Evolutionary conservation across 768 basidiomycete genomes (phyloP), one percentile per base, ranked within the genome.

Genomic region (Amanita inopinata): DNA sequence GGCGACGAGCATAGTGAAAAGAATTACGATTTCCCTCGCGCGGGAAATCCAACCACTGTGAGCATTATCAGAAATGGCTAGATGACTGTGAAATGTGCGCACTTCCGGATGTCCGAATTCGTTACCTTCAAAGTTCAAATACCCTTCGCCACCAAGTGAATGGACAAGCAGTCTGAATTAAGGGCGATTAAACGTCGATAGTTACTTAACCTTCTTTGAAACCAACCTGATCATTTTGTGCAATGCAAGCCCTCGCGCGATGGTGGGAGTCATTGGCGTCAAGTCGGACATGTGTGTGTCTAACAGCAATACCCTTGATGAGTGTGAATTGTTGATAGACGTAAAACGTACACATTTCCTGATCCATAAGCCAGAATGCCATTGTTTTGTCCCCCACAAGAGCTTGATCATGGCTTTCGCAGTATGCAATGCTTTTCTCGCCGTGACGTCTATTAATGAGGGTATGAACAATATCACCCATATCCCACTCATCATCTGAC

Each of bases 291-390:
- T 98, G 61, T 93, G 73, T 3, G 90, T 90, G 61, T 94, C 89
- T 91, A 41, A 25, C 7, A n/a, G 37, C 8, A 19, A n/a, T 35
- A 20, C 33, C n/a, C 6, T 14, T 17, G 33, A 48, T 33, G 36
- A 25, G 19, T 18, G 12, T 35, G 14, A 11, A 19, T 25, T n/a
- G 10, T 17, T 31, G n/a, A 33, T 2, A 43, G 47, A 35, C 40
- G 5, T 35, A 36, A 14, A 24, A 69, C 78, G 53, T 70, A 92
- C 93, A 97, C 96, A 99, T 99, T 63, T 98, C 96, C 64, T 94
- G 94, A 63, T 99, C 96, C 96, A 99, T 99, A 45, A 98, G 63
- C 96, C 96, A 99, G 64, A 99, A 99, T 3, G 96, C 96, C 33
- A 99, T 56, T 2, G 94, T 98, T 69, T 99, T 99, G 67, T 99